These are phyloP conservation scores for Leccinum disarticulatum DNA, from an alignment of 768 basidiomycete genomes.

Conservation along the genomic window DNA sequence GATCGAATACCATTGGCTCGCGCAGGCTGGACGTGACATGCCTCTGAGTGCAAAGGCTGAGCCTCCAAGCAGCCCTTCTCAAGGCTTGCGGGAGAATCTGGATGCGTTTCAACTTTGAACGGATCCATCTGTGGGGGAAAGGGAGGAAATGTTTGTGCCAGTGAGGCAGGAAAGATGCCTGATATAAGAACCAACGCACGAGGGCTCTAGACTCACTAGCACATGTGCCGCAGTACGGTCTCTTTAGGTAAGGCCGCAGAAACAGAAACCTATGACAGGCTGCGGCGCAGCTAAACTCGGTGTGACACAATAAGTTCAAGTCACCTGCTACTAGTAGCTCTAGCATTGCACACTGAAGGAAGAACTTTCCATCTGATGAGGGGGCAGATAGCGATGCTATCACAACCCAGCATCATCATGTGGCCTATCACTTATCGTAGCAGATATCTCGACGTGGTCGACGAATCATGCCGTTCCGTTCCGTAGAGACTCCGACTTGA, in stretches of 20 bases:
- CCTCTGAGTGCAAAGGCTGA: slow-evolving; percentile 4
- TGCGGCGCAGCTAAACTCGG: slow-evolving; percentile 1
- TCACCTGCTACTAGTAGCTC: neutral
- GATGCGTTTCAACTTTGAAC: slow-evolving; percentile 4
- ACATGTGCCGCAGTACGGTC: slow-evolving; percentile 1
- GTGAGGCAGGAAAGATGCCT: neutral
- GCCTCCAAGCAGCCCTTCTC: slow-evolving; percentile 21
- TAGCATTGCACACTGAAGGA: neutral
- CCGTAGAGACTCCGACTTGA: neutral
- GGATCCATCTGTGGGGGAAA: slow-evolving; percentile 16
- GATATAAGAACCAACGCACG: neutral
- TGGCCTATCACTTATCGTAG: neutral
- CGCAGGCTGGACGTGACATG: neutral
- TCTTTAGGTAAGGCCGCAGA: neutral
- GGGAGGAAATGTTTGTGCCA: neutral
- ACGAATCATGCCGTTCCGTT: neutral
- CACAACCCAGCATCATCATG: neutral
- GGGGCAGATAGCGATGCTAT: neutral
- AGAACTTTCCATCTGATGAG: neutral
- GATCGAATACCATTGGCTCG: neutral
- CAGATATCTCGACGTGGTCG: neutral
- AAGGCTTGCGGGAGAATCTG: slow-evolving; percentile 6
- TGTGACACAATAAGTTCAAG: neutral
- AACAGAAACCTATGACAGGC: neutral
- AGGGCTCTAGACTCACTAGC: neutral